These are phyloP conservation scores for Pinus taeda DNA, from an alignment of 75 land plant genomes.

Conservation along the genomic window DNA sequence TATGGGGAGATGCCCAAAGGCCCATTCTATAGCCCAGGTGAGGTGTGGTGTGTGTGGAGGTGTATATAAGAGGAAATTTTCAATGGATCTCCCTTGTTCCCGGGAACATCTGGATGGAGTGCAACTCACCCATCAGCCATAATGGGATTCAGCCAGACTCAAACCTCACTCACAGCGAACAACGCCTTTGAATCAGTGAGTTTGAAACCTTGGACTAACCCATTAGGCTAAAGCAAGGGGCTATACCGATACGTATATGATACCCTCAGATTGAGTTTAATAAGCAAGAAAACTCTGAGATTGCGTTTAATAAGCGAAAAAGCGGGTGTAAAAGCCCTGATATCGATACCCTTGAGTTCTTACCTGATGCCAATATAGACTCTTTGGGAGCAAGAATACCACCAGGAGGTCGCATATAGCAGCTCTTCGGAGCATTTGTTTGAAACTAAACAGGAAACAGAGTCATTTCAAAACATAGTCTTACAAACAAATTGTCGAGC, in stretches of 20 bases:
- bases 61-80: no score
- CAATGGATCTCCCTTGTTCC: no score
- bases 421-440: conserved; percentile 97
- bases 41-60: no score
- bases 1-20: no score
- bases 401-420: conserved; percentile 97
- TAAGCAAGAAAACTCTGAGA: background rate
- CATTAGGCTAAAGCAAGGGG: no score
- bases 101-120: no score
- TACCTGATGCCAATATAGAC: conserved; percentile 84
- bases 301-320: background rate
- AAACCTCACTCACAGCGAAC: no score
- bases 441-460: conserved; percentile 59
- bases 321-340: background rate
- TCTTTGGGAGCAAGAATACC: conserved; percentile 88
- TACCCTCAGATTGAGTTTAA: background rate
- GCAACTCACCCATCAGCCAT: no score
- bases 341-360: background rate
- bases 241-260: background rate
- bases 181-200: no score
- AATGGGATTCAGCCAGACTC: no score
- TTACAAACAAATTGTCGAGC: background rate
- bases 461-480: background rate
- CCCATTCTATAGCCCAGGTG: no score
- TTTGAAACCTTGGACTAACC: no score